phyloP scores from a whole-genome alignment of 23 red algal genomes.

The Gracilaria gracilis region DNA sequence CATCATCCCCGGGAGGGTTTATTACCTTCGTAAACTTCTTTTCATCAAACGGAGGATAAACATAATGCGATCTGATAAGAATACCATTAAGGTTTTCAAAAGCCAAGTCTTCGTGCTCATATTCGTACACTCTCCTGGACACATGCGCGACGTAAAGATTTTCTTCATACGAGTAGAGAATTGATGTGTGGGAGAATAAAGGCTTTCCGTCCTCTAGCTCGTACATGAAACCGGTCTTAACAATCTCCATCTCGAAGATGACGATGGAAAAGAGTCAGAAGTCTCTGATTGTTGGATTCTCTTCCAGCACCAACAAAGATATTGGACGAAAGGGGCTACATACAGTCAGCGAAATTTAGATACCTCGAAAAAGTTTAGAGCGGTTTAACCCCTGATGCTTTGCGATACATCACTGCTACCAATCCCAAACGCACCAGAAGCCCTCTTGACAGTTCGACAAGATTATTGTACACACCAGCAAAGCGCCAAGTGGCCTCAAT shows the following conservation, averaged over 20 bases:
- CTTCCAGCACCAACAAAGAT: no score
- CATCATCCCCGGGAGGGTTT: background rate
- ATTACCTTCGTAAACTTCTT: background rate
- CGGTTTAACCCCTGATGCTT: no score
- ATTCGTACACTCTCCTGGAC: background rate
- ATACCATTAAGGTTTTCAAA: background rate
- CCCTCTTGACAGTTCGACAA: no score
- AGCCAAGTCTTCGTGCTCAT: background rate
- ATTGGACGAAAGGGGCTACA: no score
- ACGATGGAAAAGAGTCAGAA: no score
- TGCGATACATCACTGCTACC: no score
- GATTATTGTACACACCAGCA: no score
- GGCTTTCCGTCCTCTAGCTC: background rate
- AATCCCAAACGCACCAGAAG: no score
- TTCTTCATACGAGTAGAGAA: background rate
- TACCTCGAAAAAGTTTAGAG: no score
- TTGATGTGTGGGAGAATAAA: background rate
- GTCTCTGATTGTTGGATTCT: no score
- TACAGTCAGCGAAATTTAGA: no score
- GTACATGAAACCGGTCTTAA: background rate
- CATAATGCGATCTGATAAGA: background rate
- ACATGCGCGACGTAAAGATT: background rate
- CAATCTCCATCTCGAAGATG: background rate
- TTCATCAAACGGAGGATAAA: background rate
- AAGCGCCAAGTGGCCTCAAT: no score